Evolutionary conservation across 2,329 filamentous ascomycete species (phyloP), one percentile per base, ranked within the genome.

Genomic region (Microdochium bolleyi): DNA sequence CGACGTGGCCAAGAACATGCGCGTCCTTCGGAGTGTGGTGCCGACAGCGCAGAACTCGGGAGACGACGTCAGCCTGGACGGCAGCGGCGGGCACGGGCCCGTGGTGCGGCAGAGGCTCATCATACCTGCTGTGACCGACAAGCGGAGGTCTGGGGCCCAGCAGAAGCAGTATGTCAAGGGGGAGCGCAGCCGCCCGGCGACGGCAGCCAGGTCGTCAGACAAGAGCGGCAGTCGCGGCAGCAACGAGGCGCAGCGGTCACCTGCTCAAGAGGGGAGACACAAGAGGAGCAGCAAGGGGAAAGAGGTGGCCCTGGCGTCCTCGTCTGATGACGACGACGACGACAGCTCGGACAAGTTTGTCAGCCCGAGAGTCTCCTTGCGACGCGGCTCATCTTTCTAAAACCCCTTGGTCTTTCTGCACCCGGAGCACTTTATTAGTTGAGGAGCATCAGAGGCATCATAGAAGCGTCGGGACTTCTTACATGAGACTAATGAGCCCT

Each of bases 1-100:
- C 2, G 89, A 96, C 55, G 85, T 95, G n/a, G 81, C 91, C 53
- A 83, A 82, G 56, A 89, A 94, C 67, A 85, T 95, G 66, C 83
- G 88, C 56, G 82, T 83, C 57, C 71, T 81, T 65, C 81, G 68
- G 49, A 72, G 69, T 38, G 68, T 68, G 32, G 71, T 73, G 2
- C 71, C 74, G 2, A 78, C 78, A 7, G 71, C 73, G 25, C 72
- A 75, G 51, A 80, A 79, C 58, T 82, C 79, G 9, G 78, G 72
- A 2, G 72, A 71, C 22, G 76, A 77, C 11, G 69, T 70, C 24
- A 61, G 65, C 52, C 21, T 46, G 41, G 41, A 46, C 19, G 41
- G 41, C 9, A 22, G 41, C 21, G 19, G 41, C 52, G 46, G 4
- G 62, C 56, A 27, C 58, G 54, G 21, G 50, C 24, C 14, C 34